These are phyloP conservation scores for Calonectria ilicicola DNA, from an alignment of 2,329 filamentous ascomycete genomes.

Conservation along the genomic window DNA sequence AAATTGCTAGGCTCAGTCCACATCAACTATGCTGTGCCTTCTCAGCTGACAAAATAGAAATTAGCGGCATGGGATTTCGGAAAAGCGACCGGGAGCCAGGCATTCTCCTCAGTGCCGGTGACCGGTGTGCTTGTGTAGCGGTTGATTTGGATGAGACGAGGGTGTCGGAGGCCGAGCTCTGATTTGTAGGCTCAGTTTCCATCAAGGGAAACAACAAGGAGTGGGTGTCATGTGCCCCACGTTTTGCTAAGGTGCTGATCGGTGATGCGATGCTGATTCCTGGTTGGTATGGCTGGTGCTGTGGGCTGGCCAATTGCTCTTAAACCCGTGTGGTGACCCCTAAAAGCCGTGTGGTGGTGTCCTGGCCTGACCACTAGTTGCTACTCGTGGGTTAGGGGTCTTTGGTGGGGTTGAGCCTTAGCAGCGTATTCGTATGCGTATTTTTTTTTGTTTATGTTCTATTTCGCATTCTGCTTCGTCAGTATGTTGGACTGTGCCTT, in stretches of 20 bases:
- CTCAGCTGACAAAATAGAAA: too few relatives aligned
- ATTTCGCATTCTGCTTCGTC: constrained; percentile 20
- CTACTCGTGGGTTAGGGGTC: constrained; percentile 34
- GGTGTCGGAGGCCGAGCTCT: background rate
- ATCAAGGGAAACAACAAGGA: background rate
- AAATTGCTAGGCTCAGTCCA: too few relatives aligned
- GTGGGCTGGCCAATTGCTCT: background rate
- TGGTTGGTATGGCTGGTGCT: background rate
- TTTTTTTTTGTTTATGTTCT: background rate
- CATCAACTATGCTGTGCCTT: too few relatives aligned
- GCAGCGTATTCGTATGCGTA: constrained; percentile 27
- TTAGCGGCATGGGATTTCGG: too few relatives aligned
- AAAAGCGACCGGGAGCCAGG: too few relatives aligned
- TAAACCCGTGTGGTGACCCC: background rate
- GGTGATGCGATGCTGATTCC: background rate
- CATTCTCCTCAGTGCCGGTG: background rate
- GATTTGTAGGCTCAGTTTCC: background rate
- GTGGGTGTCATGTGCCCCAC: background rate
- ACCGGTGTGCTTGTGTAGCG: background rate
- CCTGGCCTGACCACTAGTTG: constrained; percentile 3
- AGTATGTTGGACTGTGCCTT: background rate
- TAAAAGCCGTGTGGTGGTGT: constrained; percentile 15
- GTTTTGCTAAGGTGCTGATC: background rate
- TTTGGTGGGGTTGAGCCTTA: constrained; percentile 14
- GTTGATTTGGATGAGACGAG: background rate